A percentile compares a stretch with the other conserved stretches of the same genome.
phyloP scores from a whole-genome alignment of 805 yeast genomes.

The Wickerhamiella parazyma region DNA sequence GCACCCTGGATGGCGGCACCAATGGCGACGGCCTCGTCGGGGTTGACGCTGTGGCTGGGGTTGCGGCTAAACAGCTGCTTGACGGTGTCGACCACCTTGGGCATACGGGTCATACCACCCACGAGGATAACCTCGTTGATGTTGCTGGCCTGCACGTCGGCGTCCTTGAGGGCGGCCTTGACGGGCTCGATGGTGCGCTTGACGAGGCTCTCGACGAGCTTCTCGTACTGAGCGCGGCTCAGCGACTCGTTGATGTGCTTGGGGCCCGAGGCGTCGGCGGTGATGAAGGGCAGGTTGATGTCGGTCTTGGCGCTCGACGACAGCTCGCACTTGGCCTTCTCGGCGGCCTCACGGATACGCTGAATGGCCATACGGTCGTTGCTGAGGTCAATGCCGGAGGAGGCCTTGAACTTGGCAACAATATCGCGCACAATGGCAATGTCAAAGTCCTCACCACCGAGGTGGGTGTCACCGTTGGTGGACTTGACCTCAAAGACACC shows the following conservation, averaged over 20 bases:
- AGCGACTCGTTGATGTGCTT: conserved; percentile 62
- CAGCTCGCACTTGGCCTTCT: conserved; percentile 78
- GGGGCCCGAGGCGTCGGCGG: conserved; percentile 75
- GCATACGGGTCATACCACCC: conserved; percentile 91
- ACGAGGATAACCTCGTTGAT: conserved; percentile 72
- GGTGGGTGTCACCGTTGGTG: conserved; percentile 90
- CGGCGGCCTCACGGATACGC: conserved; percentile 78
- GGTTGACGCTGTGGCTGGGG: conserved; percentile 87
- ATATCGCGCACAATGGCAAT: conserved; percentile 75
- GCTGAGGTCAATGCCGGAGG: conserved; percentile 50
- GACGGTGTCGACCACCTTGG: conserved; percentile 69
- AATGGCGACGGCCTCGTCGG: conserved; percentile 87
- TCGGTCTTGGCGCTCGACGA: conserved; percentile 60
- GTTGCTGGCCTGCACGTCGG: conserved; percentile 49
- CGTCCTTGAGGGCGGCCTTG: conserved; percentile 72
- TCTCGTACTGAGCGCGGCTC: conserved; percentile 55
- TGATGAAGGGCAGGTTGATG: conserved; percentile 71
- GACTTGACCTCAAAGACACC: conserved; percentile 98
- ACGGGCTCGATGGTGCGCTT: conserved; percentile 64
- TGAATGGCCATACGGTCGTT: conserved; percentile 67
- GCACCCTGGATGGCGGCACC: conserved; percentile 99
- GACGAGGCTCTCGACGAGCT: conserved; percentile 52
- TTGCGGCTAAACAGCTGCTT: conserved; percentile 64
- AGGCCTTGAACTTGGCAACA: conserved; percentile 64
- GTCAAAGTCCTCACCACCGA: conserved; percentile 90